Evolutionary conservation across 2,329 filamentous ascomycete species (phyloP).

Genomic region (Fusarium brevicatenulatum): DNA sequence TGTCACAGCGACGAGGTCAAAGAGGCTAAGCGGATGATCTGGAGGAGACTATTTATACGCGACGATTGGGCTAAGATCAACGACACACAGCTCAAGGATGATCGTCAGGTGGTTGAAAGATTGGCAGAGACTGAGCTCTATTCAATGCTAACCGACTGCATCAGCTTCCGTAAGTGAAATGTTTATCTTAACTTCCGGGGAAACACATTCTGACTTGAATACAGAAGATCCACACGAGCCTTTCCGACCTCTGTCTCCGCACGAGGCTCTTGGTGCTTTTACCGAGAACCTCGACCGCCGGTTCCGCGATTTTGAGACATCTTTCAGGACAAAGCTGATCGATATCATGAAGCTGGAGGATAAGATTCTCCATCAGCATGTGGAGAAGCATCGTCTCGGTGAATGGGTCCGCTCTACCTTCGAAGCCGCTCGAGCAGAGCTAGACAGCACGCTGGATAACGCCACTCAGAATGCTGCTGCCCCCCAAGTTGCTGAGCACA

Average conservation of each 20-base stretch:
- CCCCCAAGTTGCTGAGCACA: background rate
- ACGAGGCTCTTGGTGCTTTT: conserved; percentile 68
- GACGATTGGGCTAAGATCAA: conserved; percentile 88
- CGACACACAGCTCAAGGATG: conserved; percentile 78
- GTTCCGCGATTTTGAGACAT: conserved; percentile 68
- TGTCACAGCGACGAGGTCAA: conserved; percentile 66
- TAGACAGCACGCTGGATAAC: conserved; percentile 49
- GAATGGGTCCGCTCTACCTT: conserved; percentile 67
- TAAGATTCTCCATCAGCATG: conserved; percentile 68
- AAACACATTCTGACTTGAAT: conserved; percentile 43
- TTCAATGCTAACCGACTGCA: conserved; percentile 71
- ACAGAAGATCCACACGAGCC: conserved; percentile 56
- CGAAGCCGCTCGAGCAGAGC: conserved; percentile 51
- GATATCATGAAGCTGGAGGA: conserved; percentile 81
- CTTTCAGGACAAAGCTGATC: conserved; percentile 72
- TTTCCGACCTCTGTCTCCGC: conserved; percentile 60
- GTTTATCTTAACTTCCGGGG: background rate
- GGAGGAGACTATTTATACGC: conserved; percentile 85
- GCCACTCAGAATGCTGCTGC: conserved; percentile 37
- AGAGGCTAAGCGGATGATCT: conserved; percentile 73
- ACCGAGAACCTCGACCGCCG: conserved; percentile 70
- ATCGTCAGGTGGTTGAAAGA: conserved; percentile 71
- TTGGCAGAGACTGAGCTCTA: conserved; percentile 75
- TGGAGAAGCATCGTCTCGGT: conserved; percentile 75
- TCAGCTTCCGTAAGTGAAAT: conserved; percentile 68